phyloP scores from a whole-genome alignment of 805 yeast species.

The Candida taoyuanica region DNA sequence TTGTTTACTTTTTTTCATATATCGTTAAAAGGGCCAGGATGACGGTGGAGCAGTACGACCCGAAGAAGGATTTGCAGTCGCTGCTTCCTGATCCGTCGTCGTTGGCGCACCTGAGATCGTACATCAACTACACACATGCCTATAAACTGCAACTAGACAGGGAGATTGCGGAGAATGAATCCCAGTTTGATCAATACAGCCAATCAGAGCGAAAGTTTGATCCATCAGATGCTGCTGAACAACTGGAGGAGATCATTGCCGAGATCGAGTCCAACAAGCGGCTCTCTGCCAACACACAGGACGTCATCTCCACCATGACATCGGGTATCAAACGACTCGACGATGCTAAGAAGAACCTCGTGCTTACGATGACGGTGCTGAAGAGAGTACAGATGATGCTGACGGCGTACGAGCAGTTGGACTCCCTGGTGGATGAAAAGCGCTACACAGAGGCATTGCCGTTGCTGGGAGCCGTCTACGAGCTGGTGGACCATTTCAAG shows the following conservation, averaged over 20 bases:
- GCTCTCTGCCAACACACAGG: conserved; percentile 52
- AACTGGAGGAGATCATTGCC: conserved; percentile 34
- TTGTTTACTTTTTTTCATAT: neutral
- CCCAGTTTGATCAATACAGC: conserved; percentile 4
- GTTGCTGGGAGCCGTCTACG: conserved; percentile 65
- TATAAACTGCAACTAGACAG: conserved; percentile 47
- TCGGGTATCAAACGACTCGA: conserved; percentile 74
- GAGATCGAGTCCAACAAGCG: conserved; percentile 44
- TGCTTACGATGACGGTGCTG: conserved; percentile 77
- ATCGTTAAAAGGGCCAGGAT: conserved; percentile 13
- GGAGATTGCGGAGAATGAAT: conserved; percentile 37
- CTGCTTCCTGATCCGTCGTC: conserved; percentile 49
- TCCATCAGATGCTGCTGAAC: conserved; percentile 18
- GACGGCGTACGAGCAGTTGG: conserved; percentile 63
- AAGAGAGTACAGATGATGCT: conserved; percentile 84
- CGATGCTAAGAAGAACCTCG: conserved; percentile 77
- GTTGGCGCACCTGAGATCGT: conserved; percentile 45
- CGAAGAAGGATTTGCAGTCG: conserved; percentile 45
- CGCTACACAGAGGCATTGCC: conserved; percentile 52
- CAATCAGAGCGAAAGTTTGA: conserved; percentile 13
- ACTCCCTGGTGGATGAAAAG: conserved; percentile 39
- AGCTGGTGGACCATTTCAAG: conserved; percentile 66
- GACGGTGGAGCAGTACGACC: too few relatives aligned
- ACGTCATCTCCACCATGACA: conserved; percentile 64
- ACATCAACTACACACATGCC: conserved; percentile 44